Evolutionary conservation across 257 asterid species (phyloP).

Genomic region (Solanum stenotomum): DNA sequence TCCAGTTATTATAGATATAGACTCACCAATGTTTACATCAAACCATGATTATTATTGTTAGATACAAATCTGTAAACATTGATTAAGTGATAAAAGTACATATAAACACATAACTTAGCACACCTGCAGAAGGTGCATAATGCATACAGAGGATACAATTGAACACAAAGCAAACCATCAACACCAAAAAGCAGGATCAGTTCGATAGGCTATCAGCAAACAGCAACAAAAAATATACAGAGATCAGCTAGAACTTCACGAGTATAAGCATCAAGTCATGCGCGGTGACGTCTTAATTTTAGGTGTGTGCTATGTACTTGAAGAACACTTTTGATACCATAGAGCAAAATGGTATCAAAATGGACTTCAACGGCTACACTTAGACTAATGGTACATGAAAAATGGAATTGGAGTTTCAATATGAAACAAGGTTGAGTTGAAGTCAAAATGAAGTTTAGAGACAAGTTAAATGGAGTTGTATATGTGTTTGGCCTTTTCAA

Average conservation of each 20-base stretch:
- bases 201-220: constrained; percentile 16
- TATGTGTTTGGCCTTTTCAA: no score
- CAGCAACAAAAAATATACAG: constrained; percentile 38
- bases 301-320: not conserved
- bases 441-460: no score
- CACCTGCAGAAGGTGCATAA: not conserved
- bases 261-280: constrained; percentile 42
- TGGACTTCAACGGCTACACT: constrained; percentile 24
- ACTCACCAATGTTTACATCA: not conserved
- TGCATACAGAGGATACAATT: constrained; percentile 11
- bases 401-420: no score
- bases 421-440: no score
- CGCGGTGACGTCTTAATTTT: constrained; percentile 11
- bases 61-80: not conserved
- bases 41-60: not conserved
- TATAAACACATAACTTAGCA: not conserved
- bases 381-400: not conserved
- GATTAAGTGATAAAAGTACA: not conserved
- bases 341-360: not conserved
- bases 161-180: constrained; percentile 2
- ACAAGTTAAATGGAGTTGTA: no score
- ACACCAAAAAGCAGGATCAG: no score
- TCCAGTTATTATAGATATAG: not conserved
- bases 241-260: constrained; percentile 23
- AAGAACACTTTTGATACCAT: not conserved